These are phyloP conservation scores for Fomitopsis pulvina DNA, from an alignment of 768 basidiomycete genomes.

Conservation along the genomic window DNA sequence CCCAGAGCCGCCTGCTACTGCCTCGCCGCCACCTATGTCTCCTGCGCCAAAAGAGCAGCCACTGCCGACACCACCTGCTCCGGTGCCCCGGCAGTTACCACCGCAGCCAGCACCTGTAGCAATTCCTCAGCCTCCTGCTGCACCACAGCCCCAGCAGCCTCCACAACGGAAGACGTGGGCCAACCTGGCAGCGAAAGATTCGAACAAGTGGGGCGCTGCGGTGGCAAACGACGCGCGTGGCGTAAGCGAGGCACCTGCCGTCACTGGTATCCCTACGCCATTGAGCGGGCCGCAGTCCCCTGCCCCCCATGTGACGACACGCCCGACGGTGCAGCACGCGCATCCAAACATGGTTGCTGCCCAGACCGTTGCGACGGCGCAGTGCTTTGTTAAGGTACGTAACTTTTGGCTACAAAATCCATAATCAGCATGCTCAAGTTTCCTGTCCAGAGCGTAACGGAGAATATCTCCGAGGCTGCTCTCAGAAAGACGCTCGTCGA, in stretches of 20 bases:
- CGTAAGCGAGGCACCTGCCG: conserved; percentile 55
- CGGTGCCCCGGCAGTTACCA: conserved; percentile 23
- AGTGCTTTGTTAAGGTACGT: conserved; percentile 89
- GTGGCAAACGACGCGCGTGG: conserved; percentile 76
- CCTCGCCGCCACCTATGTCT: conserved; percentile 24
- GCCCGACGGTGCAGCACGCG: conserved; percentile 30
- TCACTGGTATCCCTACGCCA: conserved; percentile 28
- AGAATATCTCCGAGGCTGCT: conserved; percentile 46
- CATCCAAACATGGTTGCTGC: conserved; percentile 53
- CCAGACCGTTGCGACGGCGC: conserved; percentile 55
- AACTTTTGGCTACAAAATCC: neutral
- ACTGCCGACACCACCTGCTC: conserved; percentile 27
- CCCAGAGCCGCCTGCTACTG: conserved; percentile 21
- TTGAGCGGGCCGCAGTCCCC: conserved; percentile 24
- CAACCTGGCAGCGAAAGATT: conserved; percentile 77
- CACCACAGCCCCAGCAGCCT: conserved; percentile 33
- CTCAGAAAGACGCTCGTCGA: conserved; percentile 44
- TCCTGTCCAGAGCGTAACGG: conserved; percentile 56
- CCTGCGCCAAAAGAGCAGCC: conserved; percentile 23
- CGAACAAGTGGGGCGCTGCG: conserved; percentile 79
- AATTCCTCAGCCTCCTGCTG: conserved; percentile 24
- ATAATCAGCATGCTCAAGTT: neutral
- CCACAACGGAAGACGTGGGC: conserved; percentile 83
- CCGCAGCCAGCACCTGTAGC: conserved; percentile 28
- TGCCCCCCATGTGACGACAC: conserved; percentile 29